Evolutionary conservation across 139 green algal species (phyloP).

Genomic region (Spirogloea muscicola): DNA sequence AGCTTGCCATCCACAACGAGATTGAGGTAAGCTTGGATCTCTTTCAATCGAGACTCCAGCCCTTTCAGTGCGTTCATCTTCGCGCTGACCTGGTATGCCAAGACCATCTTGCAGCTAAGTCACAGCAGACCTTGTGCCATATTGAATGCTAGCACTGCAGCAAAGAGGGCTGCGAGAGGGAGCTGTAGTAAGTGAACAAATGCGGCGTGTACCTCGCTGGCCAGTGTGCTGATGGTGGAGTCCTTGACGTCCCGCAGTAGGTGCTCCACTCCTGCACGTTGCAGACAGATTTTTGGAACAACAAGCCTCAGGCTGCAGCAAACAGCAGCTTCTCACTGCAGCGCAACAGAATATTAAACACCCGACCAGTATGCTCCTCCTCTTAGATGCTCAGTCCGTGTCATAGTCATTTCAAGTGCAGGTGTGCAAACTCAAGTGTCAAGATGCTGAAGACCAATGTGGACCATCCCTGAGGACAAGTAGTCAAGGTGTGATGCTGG

Average conservation of each 20-base stretch:
- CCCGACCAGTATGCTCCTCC: neutral
- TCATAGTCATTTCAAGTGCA: neutral
- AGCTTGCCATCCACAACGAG: constrained; percentile 75
- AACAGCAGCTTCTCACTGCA: constrained; percentile 2
- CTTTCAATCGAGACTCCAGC: constrained; percentile 62
- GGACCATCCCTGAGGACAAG: neutral
- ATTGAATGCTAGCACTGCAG: too few species aligned
- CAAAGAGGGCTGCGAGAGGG: too few species aligned
- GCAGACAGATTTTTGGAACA: neutral
- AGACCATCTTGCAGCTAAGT: too few species aligned
- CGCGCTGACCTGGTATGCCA: constrained; percentile 48
- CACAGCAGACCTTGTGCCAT: too few species aligned
- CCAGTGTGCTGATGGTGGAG: constrained; percentile 80
- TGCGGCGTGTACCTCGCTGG: constrained; percentile 56
- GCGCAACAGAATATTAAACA: neutral
- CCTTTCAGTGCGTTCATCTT: constrained; percentile 50
- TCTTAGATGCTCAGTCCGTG: neutral
- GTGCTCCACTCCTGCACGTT: constrained; percentile 85
- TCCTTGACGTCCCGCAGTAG: constrained; percentile 95
- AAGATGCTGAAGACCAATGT: neutral
- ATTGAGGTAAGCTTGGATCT: constrained; percentile 78
- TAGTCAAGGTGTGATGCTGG: neutral
- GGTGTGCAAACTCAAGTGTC: neutral
- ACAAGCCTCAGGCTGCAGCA: neutral
- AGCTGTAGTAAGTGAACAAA: too few species aligned